Evolutionary conservation across 805 yeast genomes (phyloP).

Genomic region (Saccharomycopsis sp.): DNA sequence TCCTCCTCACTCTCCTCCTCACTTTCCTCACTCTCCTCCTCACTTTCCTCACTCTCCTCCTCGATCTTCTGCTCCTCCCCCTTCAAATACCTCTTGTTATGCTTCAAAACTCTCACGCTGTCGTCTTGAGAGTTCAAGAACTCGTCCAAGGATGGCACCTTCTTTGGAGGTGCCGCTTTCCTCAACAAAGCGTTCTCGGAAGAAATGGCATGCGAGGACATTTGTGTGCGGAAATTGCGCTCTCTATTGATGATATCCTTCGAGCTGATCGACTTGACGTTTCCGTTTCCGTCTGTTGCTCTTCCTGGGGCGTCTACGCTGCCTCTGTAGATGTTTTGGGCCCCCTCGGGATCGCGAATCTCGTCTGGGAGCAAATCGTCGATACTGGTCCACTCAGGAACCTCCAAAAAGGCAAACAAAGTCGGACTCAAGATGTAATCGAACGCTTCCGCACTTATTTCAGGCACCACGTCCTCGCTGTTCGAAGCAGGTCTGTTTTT

Average conservation of each 20-base stretch:
- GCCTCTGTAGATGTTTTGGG: neutral
- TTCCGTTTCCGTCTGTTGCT: neutral
- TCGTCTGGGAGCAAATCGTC: constrained; percentile 5
- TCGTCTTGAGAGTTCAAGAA: constrained; percentile 14
- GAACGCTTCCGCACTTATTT: constrained; percentile 1
- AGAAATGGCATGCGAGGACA: constrained; percentile 1
- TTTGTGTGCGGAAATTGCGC: neutral
- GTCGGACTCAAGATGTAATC: constrained; percentile 2
- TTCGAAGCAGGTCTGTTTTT: neutral
- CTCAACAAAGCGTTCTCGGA: neutral
- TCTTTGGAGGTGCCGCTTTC: neutral
- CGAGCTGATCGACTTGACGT: neutral
- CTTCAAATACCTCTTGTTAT: neutral
- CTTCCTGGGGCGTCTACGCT: neutral
- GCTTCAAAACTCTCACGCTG: neutral
- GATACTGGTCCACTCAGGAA: constrained; percentile 10
- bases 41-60: neutral
- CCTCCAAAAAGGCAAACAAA: neutral
- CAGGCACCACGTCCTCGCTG: neutral
- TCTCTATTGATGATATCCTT: neutral
- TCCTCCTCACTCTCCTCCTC: neutral
- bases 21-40: neutral
- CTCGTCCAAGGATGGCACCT: constrained; percentile 10
- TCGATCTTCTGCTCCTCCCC: neutral
- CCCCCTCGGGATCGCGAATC: constrained; percentile 3